These are phyloP conservation scores for Hexamita inflata DNA, from an alignment of 208 protist species.

Conservation along the genomic window DNA sequence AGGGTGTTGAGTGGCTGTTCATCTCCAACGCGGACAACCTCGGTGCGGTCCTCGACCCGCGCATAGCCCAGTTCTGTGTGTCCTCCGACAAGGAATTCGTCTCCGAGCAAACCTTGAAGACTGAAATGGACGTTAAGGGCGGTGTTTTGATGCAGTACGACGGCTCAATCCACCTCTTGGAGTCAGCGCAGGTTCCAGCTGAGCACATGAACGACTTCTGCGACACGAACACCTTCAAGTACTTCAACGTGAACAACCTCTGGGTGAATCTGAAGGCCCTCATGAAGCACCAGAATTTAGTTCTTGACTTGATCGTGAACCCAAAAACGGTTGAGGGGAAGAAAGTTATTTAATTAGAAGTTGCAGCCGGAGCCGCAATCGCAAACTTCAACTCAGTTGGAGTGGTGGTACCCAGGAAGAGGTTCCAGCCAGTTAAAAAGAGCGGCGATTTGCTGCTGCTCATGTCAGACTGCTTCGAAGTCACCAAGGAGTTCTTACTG, in stretches of 20 bases:
- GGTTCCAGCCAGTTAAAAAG: conserved; percentile 92
- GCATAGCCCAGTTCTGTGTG: conserved; percentile 1
- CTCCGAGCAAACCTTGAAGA: conserved; percentile 64
- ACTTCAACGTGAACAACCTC: conserved; percentile 99
- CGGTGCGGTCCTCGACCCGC: conserved; percentile 64
- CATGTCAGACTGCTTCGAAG: no score
- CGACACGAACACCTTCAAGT: conserved; percentile 79
- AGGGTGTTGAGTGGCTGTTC: conserved; percentile 86
- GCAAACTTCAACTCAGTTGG: conserved; percentile 60
- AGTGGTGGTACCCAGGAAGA: conserved; percentile 69
- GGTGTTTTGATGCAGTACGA: conserved; percentile 62
- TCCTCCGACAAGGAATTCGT: conserved; percentile 23
- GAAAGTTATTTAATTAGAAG: conserved; percentile 61
- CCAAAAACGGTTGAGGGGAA: conserved; percentile 40
- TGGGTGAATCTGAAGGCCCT: conserved; percentile 72
- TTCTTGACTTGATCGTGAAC: conserved; percentile 65
- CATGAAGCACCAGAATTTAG: conserved; percentile 39
- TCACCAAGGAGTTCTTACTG: no score
- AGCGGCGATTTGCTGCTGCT: conserved; percentile 78
- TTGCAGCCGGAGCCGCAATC: conserved; percentile 79
- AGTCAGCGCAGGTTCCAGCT: conserved; percentile 62
- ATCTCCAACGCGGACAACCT: conserved; percentile 97
- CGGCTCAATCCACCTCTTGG: conserved; percentile 52
- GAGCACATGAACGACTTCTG: conserved; percentile 48
- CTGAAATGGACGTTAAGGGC: conserved; percentile 63